Evolutionary conservation across 1,284 basidiomycete genomes (phyloP).

Genomic region (Agroathelia rolfsii): DNA sequence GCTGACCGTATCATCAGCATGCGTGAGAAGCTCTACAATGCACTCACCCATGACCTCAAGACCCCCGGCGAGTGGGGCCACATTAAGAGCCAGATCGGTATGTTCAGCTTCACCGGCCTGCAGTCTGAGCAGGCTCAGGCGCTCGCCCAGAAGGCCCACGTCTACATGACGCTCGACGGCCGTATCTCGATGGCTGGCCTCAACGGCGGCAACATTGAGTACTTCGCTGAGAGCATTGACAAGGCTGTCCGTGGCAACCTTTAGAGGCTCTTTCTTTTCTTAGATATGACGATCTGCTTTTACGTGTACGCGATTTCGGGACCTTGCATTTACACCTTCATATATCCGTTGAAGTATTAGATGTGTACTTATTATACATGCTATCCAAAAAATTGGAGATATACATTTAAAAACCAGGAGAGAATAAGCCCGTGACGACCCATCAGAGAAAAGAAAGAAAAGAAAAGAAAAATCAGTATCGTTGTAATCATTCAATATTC

Average conservation of each 20-base stretch:
- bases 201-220: conserved; percentile 83
- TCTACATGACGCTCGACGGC: conserved; percentile 88
- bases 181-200: conserved; percentile 96
- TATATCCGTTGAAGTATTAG: too few species aligned
- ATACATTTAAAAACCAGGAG: too few species aligned
- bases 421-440: too few species aligned
- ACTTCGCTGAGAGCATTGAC: conserved; percentile 82
- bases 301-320: too few species aligned
- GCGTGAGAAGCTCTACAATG: conserved; percentile 78
- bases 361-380: too few species aligned
- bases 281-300: too few species aligned
- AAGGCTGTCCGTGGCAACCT: conserved; percentile 76
- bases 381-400: too few species aligned
- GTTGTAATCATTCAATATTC: not conserved
- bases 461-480: conserved; percentile 2
- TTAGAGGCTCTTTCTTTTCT: too few species aligned
- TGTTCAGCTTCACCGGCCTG: conserved; percentile 90
- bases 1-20: conserved; percentile 94
- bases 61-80: conserved; percentile 96
- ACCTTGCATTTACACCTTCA: too few species aligned
- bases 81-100: conserved; percentile 94
- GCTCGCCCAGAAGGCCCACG: conserved; percentile 85
- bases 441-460: too few species aligned
- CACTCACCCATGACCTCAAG: conserved; percentile 70
- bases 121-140: conserved; percentile 77